phyloP scores from a whole-genome alignment of 2,329 filamentous ascomycete genomes.

The Simplicillium sp. region DNA sequence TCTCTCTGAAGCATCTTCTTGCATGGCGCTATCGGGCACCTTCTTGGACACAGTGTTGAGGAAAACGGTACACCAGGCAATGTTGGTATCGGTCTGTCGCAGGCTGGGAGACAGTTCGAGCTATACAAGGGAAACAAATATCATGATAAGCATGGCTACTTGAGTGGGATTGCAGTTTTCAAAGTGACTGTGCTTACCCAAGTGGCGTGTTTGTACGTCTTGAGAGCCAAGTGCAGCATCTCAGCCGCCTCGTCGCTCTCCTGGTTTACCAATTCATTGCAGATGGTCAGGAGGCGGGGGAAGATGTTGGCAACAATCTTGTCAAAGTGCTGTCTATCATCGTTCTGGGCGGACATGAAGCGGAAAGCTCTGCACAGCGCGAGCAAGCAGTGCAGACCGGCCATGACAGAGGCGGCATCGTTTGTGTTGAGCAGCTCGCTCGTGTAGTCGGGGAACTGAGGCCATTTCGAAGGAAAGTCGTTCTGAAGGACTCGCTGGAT shows the following conservation, averaged over 20 bases:
- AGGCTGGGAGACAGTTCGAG: slow-evolving; percentile 77
- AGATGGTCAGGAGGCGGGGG: slow-evolving; percentile 77
- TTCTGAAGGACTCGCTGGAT: slow-evolving; percentile 93
- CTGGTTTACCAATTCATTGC: slow-evolving; percentile 80
- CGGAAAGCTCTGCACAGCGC: slow-evolving; percentile 93
- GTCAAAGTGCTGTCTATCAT: slow-evolving; percentile 75
- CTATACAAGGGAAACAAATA: slow-evolving; percentile 31
- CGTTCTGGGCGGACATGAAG: slow-evolving; percentile 76
- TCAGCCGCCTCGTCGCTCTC: slow-evolving; percentile 90
- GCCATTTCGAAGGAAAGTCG: slow-evolving; percentile 93
- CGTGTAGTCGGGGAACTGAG: slow-evolving; percentile 87
- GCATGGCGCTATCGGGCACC: slow-evolving; percentile 72
- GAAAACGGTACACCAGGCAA: slow-evolving; percentile 95
- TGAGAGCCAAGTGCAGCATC: slow-evolving; percentile 91
- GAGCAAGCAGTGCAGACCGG: slow-evolving; percentile 85
- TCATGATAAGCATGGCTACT: too few species aligned
- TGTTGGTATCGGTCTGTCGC: slow-evolving; percentile 71
- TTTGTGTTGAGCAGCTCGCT: slow-evolving; percentile 80
- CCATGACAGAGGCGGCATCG: slow-evolving; percentile 78
- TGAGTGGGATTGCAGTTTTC: neutral
- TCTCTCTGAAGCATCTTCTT: slow-evolving; percentile 73
- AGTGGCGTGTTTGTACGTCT: slow-evolving; percentile 96
- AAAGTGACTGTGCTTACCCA: slow-evolving; percentile 49
- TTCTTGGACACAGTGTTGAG: slow-evolving; percentile 80
- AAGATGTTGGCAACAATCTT: slow-evolving; percentile 90